Percentiles rank a stretch among this genome's conserved stretches.
phyloP scores from a whole-genome alignment of 2,329 filamentous ascomycete genomes.

The Aspergillus pseudonomiae region DNA sequence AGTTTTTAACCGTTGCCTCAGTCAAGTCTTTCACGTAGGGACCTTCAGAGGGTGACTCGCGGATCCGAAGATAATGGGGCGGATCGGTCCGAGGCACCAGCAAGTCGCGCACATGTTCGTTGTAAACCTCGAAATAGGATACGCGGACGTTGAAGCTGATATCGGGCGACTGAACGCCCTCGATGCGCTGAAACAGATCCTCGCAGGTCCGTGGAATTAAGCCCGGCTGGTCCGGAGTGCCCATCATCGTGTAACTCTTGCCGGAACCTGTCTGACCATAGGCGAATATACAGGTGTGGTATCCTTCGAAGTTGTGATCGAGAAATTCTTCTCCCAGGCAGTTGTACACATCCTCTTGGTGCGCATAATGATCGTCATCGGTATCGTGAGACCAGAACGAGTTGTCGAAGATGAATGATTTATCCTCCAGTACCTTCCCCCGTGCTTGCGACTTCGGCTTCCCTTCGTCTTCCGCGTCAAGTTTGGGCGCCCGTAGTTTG shows the following conservation, averaged over 20 bases:
- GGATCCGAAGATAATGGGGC: conserved; percentile 93
- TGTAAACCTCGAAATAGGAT: conserved; percentile 99
- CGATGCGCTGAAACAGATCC: conserved; percentile 92
- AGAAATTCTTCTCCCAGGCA: conserved; percentile 93
- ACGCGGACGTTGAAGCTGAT: conserved; percentile 97
- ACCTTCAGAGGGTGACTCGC: conserved; percentile 91
- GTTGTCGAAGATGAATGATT: conserved; percentile 92
- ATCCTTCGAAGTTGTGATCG: conserved; percentile 98
- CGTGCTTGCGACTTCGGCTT: conserved; percentile 66
- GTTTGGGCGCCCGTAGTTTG: conserved; percentile 71
- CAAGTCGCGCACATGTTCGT: conserved; percentile 95
- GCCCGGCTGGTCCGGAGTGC: conserved; percentile 78
- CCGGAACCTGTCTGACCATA: conserved; percentile 97
- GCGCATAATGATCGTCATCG: conserved; percentile 80
- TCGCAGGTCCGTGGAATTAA: conserved; percentile 94
- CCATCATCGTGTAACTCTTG: conserved; percentile 99
- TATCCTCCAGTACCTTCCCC: conserved; percentile 76
- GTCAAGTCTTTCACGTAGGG: conserved; percentile 97
- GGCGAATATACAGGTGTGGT: conserved; percentile 98
- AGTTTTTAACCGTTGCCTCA: conserved; percentile 86
- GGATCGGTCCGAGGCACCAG: conserved; percentile 78
- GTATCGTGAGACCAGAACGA: conserved; percentile 95
- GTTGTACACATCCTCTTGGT: conserved; percentile 92
- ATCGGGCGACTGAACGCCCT: conserved; percentile 80
- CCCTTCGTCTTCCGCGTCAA: conserved; percentile 52